Base-by-base conservation (phyloP, 768 basidiomycete genomes). In the Macrolepiota fuliginosa region DNA sequence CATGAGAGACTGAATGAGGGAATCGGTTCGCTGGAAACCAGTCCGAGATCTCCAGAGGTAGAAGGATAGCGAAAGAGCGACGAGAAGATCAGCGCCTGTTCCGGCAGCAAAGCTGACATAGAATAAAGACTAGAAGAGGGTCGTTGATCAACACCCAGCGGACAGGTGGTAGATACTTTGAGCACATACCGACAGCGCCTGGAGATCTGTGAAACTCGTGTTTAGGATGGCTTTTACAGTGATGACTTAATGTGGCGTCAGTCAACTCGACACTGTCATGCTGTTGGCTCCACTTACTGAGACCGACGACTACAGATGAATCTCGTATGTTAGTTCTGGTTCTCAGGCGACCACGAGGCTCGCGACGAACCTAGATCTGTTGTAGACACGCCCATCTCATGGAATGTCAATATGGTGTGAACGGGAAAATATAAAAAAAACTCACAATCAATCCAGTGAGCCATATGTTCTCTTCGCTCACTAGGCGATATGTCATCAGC, bases 1-100 rank as follows among this genome's bases (percentile, higher is more conserved):
- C 68, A 86, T 78, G 3, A 88, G 75, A 0, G 73, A 67, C 12
- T 73, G 76, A 55, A 86, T 74, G 9, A 86, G 63, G 1, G 78
- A 75, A 56, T 87, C 80, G 19, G 84, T 85, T 61, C 85, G 85
- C 19, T 64, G 67, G 65, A 85, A 80, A 0, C 86, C 86, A 0
- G 84, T 87, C 64, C 79, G 76, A 0, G 82, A 82, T 54, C 61
- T 69, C 47, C 77, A 72, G 42, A 88, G 71, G 52, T 82, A 73
- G 69, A 75, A 83, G 63, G 79, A 81, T 22, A 88, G 72, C 4
- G 78, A 73, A 39, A 79, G 53, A 1, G 85, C 78, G 24, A 88
- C 78, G 39, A 80, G 79, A 10, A 82, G 64, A 66, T 88, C 86
- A 17, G 80, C 81, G 10, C 74, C 66, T n/a, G 83, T 78, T 0